phyloP scores from a whole-genome alignment of 176 grass and related monocot species.

The Oryza coarctata region DNA sequence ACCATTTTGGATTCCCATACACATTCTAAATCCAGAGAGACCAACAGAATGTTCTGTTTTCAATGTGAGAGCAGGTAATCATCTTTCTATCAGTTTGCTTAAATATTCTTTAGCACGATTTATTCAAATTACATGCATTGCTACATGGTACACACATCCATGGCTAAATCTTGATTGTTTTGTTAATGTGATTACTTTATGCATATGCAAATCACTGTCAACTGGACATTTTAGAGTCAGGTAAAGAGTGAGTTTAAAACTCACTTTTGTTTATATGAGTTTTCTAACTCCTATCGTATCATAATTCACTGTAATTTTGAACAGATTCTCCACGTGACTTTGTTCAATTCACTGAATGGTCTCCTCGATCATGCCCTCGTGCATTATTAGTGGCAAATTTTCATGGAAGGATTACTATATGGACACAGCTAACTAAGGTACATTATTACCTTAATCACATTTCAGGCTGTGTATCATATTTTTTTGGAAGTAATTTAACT shows the following conservation, averaged over 20 bases:
- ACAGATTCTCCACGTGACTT: conserved; percentile 99
- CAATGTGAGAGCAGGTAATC: conserved; percentile 91
- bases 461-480: conserved; percentile 11
- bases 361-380: conserved; percentile 82
- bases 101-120: conserved; percentile 26
- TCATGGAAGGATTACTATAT: conserved; percentile 94
- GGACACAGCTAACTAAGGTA: conserved; percentile 93
- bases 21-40: conserved; percentile 95
- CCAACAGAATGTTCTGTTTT: conserved; percentile 95
- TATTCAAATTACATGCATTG: conserved; percentile 19
- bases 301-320: conserved; percentile 40
- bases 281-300: not conserved
- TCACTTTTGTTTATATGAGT: not conserved
- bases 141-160: not conserved
- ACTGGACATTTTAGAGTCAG: not conserved
- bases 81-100: conserved; percentile 16
- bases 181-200: not conserved
- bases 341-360: conserved; percentile 99
- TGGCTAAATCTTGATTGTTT: not conserved
- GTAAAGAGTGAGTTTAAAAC: not conserved
- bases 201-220: not conserved
- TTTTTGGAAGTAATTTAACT: conserved; percentile 1
- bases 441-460: conserved; percentile 25
- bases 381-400: conserved; percentile 96
- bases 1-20: conserved; percentile 99